A percentile compares a stretch with the other conserved stretches of the same genome.
Conservation (phyloP, 1,139 yeast species). For the Dujonia santamariae region DNA sequence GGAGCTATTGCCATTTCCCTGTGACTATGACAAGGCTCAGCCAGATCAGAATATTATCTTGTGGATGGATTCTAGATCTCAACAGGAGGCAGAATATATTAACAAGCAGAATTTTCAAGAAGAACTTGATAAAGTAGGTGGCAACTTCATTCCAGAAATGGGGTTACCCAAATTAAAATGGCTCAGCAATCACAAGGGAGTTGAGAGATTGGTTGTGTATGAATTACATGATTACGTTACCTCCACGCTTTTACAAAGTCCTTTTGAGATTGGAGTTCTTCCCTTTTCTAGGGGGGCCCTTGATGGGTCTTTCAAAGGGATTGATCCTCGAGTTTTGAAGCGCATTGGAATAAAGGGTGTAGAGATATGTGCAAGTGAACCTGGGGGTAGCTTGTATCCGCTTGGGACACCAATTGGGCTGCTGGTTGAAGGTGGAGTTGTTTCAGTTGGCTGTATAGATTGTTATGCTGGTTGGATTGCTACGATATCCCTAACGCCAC, state of each 20-base stretch:
- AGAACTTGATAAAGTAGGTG: conserved; percentile 34
- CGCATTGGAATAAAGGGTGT: conserved; percentile 18
- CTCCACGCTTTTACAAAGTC: conserved; percentile 31
- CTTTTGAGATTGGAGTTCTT: conserved; percentile 12
- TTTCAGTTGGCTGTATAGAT: conserved; percentile 53
- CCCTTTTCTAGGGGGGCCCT: conserved; percentile 22
- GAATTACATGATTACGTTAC: conserved; percentile 54
- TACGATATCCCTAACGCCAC: conserved; percentile 13
- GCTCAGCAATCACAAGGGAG: conserved; percentile 21
- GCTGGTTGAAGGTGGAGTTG: conserved; percentile 11
- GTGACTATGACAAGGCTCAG: conserved; percentile 13
- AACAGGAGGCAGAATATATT: conserved; percentile 27
- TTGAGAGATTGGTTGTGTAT: conserved; percentile 33
- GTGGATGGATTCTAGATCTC: conserved; percentile 59
- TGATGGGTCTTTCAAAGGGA: conserved; percentile 60
- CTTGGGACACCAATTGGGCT: conserved; percentile 22
- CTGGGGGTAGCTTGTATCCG: conserved; percentile 8
- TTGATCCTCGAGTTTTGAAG: conserved; percentile 29
- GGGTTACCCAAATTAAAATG: conserved; percentile 51
- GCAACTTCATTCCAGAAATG: conserved; percentile 52
- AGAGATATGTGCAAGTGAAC: conserved; percentile 15
- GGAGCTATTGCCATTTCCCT: conserved; percentile 20
- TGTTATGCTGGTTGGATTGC: conserved; percentile 57
- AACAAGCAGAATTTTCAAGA: conserved; percentile 18
- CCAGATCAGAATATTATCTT: conserved; percentile 41